Base-by-base conservation (phyloP, 2,329 filamentous ascomycete species). In the Ceratocystis eucalypticola region DNA sequence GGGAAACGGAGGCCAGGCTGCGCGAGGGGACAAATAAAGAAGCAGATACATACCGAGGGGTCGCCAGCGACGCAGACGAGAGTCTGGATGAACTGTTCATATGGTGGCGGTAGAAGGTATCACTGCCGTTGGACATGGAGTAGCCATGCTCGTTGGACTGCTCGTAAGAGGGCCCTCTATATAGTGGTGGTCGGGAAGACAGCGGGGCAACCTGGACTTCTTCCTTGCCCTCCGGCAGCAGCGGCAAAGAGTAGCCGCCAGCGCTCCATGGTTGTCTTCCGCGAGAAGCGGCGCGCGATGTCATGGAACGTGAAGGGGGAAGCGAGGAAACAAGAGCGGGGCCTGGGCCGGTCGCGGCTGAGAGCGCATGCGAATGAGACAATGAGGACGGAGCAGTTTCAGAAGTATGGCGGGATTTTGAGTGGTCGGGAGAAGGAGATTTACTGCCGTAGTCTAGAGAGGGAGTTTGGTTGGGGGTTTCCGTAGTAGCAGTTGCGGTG, bases 201-300 rank as follows among this genome's bases (percentile, higher is more conserved):
- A 67, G 45, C 12, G 66, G 66, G 8, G 68, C 45, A 70, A 71
- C 20, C 69, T 70, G 48, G 72, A 67, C 66, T 25, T 67, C 66
- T 6, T 67, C 66, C 68, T 77, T 78, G 22, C 73, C 73, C 61
- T 79, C 76, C 65, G 76, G 68, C 12, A 76, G 74, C 55, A 77
- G 71, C 3, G 79, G 77, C 25, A 82, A 73, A 28, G 77, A 78
- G 69, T 80, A 82, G 53, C 79, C 80, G 44, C 76, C 77, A 20
- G 77, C 80, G 68, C 80, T 78, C 81, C 80, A 83, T 64, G 80
- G 80, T 71, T 76, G 63, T 65, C 67, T 59, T 68, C 25, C 72
- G 66, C 65, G 71, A 70, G 6, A 72, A 70, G 50, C 75, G 73
- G 68, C 74, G 73, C 65, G 57, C 20, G 57, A 53, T 30, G 62